phyloP scores from a whole-genome alignment of 2,329 filamentous ascomycete genomes.

The Bipolaris victoriae region DNA sequence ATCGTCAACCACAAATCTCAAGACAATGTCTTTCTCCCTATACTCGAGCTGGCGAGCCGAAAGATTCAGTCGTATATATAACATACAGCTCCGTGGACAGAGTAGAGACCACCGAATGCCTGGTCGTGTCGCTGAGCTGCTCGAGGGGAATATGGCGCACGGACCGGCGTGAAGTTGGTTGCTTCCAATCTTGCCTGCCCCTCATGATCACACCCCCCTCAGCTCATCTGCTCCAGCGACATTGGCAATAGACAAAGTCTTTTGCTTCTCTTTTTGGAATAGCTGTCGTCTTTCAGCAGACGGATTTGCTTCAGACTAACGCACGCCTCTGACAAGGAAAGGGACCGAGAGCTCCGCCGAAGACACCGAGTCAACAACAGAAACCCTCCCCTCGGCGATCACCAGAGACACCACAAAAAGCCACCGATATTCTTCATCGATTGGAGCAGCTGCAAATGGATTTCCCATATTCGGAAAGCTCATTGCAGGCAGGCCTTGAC shows the following conservation, averaged over 20 bases:
- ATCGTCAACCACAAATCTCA: not conserved
- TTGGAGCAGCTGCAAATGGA: not conserved
- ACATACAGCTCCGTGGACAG: not conserved
- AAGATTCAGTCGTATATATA: not conserved
- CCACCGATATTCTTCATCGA: not conserved
- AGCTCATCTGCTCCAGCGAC: not conserved
- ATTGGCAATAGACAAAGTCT: not conserved
- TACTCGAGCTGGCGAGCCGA: not conserved
- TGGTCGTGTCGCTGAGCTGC: not conserved
- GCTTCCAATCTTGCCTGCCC: conserved; percentile 1
- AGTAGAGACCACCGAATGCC: not conserved
- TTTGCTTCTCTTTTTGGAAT: too few species aligned
- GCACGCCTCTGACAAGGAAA: not conserved
- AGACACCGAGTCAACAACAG: conserved; percentile 5
- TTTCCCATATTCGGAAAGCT: not conserved
- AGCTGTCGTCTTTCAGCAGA: not conserved
- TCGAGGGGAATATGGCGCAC: conserved; percentile 3
- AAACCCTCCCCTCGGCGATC: not conserved
- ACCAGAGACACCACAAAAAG: not conserved
- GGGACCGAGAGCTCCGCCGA: conserved; percentile 6
- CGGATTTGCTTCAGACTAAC: not conserved
- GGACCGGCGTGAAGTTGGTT: conserved; percentile 3
- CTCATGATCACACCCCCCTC: not conserved
- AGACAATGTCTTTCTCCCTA: not conserved
- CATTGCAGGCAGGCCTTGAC: not conserved